phyloP scores from a whole-genome alignment of 257 asterid species.

The Solanum piurae region DNA sequence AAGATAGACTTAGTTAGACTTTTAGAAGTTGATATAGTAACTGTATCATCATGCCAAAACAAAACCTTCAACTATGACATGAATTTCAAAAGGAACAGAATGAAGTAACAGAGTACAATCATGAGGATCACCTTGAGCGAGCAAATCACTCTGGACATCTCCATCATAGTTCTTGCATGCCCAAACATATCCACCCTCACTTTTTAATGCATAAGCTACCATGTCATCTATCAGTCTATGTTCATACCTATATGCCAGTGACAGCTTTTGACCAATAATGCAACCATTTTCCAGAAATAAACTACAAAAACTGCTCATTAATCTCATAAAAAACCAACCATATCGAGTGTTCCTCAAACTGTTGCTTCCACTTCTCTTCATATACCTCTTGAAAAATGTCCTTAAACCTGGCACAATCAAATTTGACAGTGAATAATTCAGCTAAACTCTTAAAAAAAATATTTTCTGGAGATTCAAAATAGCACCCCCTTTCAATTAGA shows the following conservation, averaged over 20 bases:
- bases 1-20: neutral
- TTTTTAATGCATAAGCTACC: conserved; percentile 92
- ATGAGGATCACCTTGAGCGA: conserved; percentile 70
- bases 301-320: neutral
- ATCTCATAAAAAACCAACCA: conserved; percentile 35
- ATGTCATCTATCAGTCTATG: conserved; percentile 95
- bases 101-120: neutral
- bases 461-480: neutral
- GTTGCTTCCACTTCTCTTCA: conserved; percentile 67
- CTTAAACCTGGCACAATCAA: conserved; percentile 44
- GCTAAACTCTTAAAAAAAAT: neutral
- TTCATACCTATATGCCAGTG: conserved; percentile 57
- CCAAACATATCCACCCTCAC: conserved; percentile 96
- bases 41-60: neutral
- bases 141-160: conserved; percentile 93
- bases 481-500: neutral
- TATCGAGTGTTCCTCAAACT: conserved; percentile 74
- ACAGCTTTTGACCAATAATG: neutral
- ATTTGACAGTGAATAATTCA: neutral
- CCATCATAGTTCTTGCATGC: conserved; percentile 97
- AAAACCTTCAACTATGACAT: neutral
- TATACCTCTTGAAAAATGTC: conserved; percentile 92
- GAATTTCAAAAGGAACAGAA: neutral
- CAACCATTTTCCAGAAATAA: neutral
- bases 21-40: neutral